Conservation (phyloP, 495 filamentous ascomycete genomes). For the Bathelium albidoporum region DNA sequence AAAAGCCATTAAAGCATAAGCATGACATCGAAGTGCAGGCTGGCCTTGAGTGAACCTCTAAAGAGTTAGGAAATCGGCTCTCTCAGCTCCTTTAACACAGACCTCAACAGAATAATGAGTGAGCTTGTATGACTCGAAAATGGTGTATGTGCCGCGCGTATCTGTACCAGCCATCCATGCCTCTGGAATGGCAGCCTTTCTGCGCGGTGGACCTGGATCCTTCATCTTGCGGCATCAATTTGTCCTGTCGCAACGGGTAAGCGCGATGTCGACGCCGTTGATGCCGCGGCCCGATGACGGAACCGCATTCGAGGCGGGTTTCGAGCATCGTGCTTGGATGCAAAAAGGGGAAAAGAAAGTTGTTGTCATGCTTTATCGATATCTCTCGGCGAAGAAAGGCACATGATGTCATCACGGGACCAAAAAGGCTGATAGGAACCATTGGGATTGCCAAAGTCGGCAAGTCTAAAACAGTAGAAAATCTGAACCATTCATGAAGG, state of each 20-base stretch:
- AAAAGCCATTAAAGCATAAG: too few species aligned
- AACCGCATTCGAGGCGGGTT: neutral
- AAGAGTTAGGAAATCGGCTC: too few species aligned
- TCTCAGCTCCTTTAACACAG: too few species aligned
- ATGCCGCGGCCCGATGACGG: neutral
- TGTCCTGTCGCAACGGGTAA: neutral
- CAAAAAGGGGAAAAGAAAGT: neutral
- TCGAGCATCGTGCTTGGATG: neutral
- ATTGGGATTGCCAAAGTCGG: too few species aligned
- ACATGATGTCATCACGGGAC: neutral
- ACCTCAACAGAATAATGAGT: too few species aligned
- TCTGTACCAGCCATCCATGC: neutral
- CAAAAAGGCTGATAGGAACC: too few species aligned
- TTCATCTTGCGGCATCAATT: neutral
- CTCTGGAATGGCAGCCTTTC: conserved; percentile 1
- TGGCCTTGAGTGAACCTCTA: too few species aligned
- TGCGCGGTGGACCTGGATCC: neutral
- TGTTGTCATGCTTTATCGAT: too few species aligned
- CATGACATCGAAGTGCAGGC: too few species aligned
- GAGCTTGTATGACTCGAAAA: neutral
- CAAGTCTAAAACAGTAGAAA: too few species aligned
- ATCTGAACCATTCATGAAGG: too few species aligned
- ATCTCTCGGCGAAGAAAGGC: neutral
- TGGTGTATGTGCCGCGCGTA: conserved; percentile 1
- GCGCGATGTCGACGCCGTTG: neutral